Base-by-base conservation (phyloP, 768 basidiomycete genomes). In the Tulasnella calospora region DNA sequence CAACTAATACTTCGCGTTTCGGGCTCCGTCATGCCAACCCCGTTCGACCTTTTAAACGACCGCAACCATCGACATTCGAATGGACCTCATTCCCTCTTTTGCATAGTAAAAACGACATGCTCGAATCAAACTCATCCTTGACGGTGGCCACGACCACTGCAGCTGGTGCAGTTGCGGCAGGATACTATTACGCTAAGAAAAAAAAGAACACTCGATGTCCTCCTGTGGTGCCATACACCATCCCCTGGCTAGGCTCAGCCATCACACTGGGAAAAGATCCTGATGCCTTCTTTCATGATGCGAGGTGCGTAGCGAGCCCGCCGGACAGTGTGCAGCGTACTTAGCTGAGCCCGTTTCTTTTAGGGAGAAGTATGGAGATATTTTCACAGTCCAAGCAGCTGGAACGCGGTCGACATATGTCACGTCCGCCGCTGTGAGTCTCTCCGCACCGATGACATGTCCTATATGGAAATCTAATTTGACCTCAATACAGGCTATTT, bases 161-260 rank as follows among this genome's bases (percentile, higher is more conserved):
- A 13, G 71, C 36, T 27, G 61, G 61, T 35, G 71, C 71, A 13
- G 44, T 41, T 3, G 38, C 23, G 19, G 5, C 41, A 13, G 71
- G 71, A 2, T 72, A 72, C 36, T 36, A 41, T 19, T 72, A 40
- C 27, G 23, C 38, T 21, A 38, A 40, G 38, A 76, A 61, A 38
- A n/a, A n/a, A 21, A 17, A 57, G 8, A 40, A 21, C 27, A 38
- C 19, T 47, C 70, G 30, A 30, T 6, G 41, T 15, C 77, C 77
- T 1, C 77, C 77, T 41, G 40, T 78, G 10, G 77, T 78, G 3
- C 35, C 77, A 1, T 78, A 71, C 35, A 8, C 19, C 15, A 71
- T 79, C 23, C 78, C 71, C 5, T 79, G 73, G 71, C 40, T 74
- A 44, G 78, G 73, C 44, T 79, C 78, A 12, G 73, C 78, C 19